phyloP scores from a whole-genome alignment of 139 green algal genomes.

The Chlamydomonas sp. region DNA sequence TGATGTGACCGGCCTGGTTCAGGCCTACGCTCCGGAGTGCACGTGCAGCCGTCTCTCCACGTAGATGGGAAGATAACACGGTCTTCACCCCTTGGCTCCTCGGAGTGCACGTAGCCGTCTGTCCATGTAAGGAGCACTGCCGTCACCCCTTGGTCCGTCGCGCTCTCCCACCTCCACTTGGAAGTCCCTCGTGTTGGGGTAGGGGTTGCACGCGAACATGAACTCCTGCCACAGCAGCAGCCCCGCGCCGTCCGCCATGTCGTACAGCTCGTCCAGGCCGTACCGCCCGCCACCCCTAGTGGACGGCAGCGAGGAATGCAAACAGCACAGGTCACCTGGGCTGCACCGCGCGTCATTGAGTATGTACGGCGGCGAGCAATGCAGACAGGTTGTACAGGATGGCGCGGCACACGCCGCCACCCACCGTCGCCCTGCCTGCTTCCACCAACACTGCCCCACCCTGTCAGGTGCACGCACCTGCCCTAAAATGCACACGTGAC shows the following conservation, averaged over 20 bases:
- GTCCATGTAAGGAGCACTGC: background rate
- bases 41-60: background rate
- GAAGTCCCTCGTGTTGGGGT: conserved; percentile 41
- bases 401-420: background rate
- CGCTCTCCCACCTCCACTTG: conserved; percentile 34
- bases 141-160: background rate
- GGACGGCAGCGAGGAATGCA: background rate
- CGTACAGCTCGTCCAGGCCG: conserved; percentile 75
- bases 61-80: background rate
- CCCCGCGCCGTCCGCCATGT: conserved; percentile 69
- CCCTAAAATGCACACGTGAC: background rate
- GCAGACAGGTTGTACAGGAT: background rate
- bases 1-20: too few species aligned
- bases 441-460: too few species aligned
- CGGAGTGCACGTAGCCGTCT: background rate
- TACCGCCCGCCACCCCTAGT: conserved; percentile 63
- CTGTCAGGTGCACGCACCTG: too few species aligned
- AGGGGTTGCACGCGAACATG: conserved; percentile 70
- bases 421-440: too few species aligned
- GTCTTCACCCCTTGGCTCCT: background rate
- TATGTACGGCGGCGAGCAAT: background rate
- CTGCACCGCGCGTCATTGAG: background rate
- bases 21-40: too few species aligned
- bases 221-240: conserved; percentile 82
- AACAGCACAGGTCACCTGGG: background rate